Conservation (phyloP, 2,329 filamentous ascomycete species). For the Penicillium psychrosexuale region DNA sequence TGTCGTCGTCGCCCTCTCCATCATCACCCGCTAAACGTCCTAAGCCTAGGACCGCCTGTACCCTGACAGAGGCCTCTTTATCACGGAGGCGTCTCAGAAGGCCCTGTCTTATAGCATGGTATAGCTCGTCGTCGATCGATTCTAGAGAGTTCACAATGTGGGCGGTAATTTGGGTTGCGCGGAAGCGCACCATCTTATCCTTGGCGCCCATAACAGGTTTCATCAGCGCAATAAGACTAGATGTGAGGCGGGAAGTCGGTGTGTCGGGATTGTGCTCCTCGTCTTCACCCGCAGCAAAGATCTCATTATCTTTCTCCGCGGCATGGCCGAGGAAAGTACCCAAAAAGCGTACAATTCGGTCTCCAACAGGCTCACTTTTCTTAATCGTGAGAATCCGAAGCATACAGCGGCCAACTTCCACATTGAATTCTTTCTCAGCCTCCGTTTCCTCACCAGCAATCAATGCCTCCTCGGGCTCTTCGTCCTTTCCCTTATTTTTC, state of each 20-base stretch:
- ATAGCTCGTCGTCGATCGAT: conserved; percentile 87
- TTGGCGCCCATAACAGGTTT: conserved; percentile 77
- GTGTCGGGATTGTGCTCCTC: conserved; percentile 74
- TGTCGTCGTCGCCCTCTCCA: conserved; percentile 50
- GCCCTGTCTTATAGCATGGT: conserved; percentile 73
- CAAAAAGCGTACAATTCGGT: conserved; percentile 79
- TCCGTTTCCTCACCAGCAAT: conserved; percentile 60
- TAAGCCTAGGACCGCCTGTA: conserved; percentile 89
- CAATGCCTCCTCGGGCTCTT: conserved; percentile 49
- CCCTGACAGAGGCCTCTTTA: conserved; percentile 87
- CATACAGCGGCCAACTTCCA: conserved; percentile 78
- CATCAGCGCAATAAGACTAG: conserved; percentile 68
- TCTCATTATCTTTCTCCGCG: conserved; percentile 64
- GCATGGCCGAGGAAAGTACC: conserved; percentile 78
- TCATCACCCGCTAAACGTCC: conserved; percentile 77
- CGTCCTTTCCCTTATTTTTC: conserved; percentile 45
- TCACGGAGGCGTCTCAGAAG: conserved; percentile 84
- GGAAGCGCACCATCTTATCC: conserved; percentile 88
- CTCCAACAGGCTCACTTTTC: conserved; percentile 85
- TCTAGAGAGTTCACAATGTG: conserved; percentile 91
- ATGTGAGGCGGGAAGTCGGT: conserved; percentile 74
- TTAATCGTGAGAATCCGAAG: conserved; percentile 80
- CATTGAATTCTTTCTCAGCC: conserved; percentile 81
- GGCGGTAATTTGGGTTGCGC: conserved; percentile 83
- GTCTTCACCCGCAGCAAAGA: conserved; percentile 60